Percentiles rank a stretch among this genome's conserved stretches.
Conservation (phyloP, 176 grass and related monocot genomes). For the Zea luxurians region DNA sequence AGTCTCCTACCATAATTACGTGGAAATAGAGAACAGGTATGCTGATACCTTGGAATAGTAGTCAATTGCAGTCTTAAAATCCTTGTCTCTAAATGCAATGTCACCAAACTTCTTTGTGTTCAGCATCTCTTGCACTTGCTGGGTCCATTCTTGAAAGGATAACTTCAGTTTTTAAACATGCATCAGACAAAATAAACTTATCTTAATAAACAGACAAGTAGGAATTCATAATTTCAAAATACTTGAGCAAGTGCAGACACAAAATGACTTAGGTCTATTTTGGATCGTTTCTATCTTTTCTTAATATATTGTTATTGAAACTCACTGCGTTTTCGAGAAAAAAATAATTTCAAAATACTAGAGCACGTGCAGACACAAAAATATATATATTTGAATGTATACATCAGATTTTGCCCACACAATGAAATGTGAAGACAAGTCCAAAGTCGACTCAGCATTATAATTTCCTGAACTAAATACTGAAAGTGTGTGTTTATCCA, state of each 20-base stretch:
- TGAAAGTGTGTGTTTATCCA: conserved; percentile 4
- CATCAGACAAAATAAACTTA: conserved; percentile 44
- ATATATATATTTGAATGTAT: background rate
- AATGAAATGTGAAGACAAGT: conserved; percentile 13
- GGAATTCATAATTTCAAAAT: conserved; percentile 18
- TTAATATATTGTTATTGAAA: no score
- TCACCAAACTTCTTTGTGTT: conserved; percentile 99
- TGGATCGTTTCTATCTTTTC: no score
- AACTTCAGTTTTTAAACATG: conserved; percentile 69
- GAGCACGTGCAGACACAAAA: conserved; percentile 3
- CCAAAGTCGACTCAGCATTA: conserved; percentile 11
- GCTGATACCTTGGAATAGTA: conserved; percentile 93
- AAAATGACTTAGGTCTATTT: no score
- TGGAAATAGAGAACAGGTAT: conserved; percentile 6
- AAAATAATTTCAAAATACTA: conserved; percentile 29
- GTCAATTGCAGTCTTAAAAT: conserved; percentile 97
- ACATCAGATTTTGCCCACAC: background rate
- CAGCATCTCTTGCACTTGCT: conserved; percentile 99
- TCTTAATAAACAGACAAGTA: conserved; percentile 42
- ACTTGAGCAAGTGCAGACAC: conserved; percentile 14
- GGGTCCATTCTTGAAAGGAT: conserved; percentile 99
- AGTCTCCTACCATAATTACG: background rate
- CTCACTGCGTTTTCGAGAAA: no score
- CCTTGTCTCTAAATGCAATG: conserved; percentile 98
- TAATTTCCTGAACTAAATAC: conserved; percentile 10